phyloP scores from a whole-genome alignment of 75 land plant genomes.

The Pseudotsuga menziesii region DNA sequence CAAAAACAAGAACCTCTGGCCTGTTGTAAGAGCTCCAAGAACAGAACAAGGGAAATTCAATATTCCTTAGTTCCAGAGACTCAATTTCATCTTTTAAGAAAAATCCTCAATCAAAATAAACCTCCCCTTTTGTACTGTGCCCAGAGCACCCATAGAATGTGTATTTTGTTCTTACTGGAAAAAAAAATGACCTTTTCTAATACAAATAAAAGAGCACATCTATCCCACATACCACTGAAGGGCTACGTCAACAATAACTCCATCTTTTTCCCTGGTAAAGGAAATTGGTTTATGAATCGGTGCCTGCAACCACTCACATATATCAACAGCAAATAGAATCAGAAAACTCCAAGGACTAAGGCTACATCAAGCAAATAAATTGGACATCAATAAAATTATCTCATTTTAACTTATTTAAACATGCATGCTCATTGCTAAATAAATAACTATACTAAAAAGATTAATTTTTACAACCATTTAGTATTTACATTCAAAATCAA shows the following conservation, averaged over 20 bases:
- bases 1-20: background rate
- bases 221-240: constrained; percentile 75
- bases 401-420: no score
- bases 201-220: background rate
- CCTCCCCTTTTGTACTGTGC: background rate
- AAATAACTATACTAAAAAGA: no score
- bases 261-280: constrained; percentile 70
- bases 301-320: constrained; percentile 40
- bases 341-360: background rate
- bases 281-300: constrained; percentile 81
- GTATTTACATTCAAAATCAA: background rate
- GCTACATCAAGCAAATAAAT: background rate
- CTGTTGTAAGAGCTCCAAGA: background rate
- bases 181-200: background rate
- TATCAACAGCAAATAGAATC: background rate
- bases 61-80: background rate
- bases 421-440: no score
- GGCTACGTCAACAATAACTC: constrained; percentile 71
- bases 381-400: no score
- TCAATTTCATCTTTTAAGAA: background rate
- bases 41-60: background rate
- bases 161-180: no score
- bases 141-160: no score
- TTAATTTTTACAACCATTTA: no score
- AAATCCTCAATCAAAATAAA: background rate